Base-by-base conservation (phyloP, 2,329 filamentous ascomycete genomes). In the Microsporum canis region DNA sequence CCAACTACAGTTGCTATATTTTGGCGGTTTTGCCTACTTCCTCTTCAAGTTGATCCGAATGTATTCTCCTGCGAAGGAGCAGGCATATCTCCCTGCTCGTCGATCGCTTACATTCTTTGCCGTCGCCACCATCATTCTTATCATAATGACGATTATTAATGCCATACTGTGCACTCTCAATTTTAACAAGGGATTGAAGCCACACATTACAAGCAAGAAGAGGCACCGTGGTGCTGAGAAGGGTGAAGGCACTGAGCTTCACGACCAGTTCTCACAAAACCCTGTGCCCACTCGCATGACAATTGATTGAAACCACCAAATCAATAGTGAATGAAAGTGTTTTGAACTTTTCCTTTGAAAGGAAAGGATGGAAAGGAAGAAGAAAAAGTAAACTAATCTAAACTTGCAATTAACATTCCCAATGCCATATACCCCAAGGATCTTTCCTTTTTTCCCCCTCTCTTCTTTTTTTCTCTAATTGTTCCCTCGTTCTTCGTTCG, bases 31-130 rank as follows among this genome's bases (percentile, higher is more conserved):
- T 66, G 89, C 86, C 61, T 99, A 97, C 78, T 99, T 99, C 79
- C 83, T 96, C 71, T 99, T 96, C 84, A 99, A 99, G 81, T 84
- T 99, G 60, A 88, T 94, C 63, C 89, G 94, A 72, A 99, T 99
- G 84, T 99, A 95, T 75, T 84, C 88, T 67, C 78, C 83, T 8
- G 73, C 72, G 49, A 82, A 84, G 67, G 72, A 71, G 58, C 60
- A 72, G 0, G 80, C 84, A 65, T 99, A 97, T 77, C 72, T 80
- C 58, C 87, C 92, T 3, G 92, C 94, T 41, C 84, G 87, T 64
- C 88, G 88, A 70, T 92, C 88, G 14, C 80, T 99, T 70, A 96
- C 92, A 3, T 89, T 91, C 63, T 99, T 99, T 70, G 92, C 94
- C 58, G 85, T 96, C 65, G 87, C 99, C 69, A 96, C 94, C 45